phyloP scores from a whole-genome alignment of 805 yeast species.

The Cyberlindnera samutprakarnensis region DNA sequence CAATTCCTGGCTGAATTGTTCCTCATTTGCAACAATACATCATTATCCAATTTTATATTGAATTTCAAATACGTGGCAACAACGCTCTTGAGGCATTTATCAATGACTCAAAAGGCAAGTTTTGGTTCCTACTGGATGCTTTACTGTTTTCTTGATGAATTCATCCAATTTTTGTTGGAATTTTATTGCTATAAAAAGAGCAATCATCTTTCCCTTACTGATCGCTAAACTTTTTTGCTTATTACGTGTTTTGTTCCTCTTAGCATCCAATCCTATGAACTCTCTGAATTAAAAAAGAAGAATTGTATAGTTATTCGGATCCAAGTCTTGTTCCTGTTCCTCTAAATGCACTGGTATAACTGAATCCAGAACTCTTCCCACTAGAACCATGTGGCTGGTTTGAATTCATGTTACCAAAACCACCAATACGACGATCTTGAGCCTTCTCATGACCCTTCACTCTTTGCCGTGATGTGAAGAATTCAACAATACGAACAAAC shows the following conservation, averaged over 20 bases:
- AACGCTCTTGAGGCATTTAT: conserved; percentile 9
- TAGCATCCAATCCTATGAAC: too few relatives aligned
- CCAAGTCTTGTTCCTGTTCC: conserved; percentile 36
- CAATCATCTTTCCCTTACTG: too few relatives aligned
- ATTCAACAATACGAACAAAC: conserved; percentile 26
- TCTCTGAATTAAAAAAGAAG: too few relatives aligned
- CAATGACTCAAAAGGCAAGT: conserved; percentile 4
- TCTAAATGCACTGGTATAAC: conserved; percentile 17
- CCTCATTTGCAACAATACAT: conserved; percentile 1
- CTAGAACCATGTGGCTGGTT: neutral
- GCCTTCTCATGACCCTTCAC: conserved; percentile 1
- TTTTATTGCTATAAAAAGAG: conserved; percentile 10
- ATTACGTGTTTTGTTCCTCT: too few relatives aligned
- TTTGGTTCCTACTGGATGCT: conserved; percentile 18
- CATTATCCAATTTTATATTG: conserved; percentile 4
- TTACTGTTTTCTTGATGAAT: conserved; percentile 17
- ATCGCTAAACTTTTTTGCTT: too few relatives aligned
- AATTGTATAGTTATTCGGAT: too few relatives aligned
- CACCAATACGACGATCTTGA: conserved; percentile 2
- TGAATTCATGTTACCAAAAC: neutral
- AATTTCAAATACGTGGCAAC: conserved; percentile 14
- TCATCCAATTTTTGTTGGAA: conserved; percentile 11
- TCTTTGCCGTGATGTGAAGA: conserved; percentile 1
- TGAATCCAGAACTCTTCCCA: conserved; percentile 6
- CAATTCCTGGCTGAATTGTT: conserved; percentile 9